Percentiles rank a stretch among this genome's conserved stretches.
These are phyloP conservation scores for Aspergillus floridensis DNA, from an alignment of 2,329 filamentous ascomycete genomes.

Conservation along the genomic window DNA sequence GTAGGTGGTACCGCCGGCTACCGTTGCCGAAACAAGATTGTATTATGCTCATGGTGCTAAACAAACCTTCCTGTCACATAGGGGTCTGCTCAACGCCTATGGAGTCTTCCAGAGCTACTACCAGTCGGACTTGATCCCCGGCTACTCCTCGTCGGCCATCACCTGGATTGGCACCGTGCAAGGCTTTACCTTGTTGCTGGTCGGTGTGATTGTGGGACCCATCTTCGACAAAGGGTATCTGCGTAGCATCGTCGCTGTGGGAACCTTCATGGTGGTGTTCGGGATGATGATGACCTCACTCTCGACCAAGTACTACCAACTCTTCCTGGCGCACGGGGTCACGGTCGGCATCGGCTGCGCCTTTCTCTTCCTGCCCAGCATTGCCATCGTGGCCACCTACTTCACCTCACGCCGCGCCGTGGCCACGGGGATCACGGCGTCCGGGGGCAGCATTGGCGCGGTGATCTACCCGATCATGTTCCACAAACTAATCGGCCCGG, in stretches of 20 bases:
- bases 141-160: conserved; percentile 53
- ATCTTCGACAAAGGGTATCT: conserved; percentile 63
- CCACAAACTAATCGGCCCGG: conserved; percentile 46
- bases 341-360: conserved; percentile 53
- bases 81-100: too few relatives aligned
- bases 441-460: conserved; percentile 53
- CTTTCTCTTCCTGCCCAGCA: conserved; percentile 49
- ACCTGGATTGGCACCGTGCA: conserved; percentile 60
- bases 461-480: conserved; percentile 52
- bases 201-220: conserved; percentile 27
- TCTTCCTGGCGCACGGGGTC: conserved; percentile 55
- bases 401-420: conserved; percentile 50
- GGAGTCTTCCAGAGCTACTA: conserved; percentile 58
- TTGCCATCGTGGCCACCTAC: conserved; percentile 31
- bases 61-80: too few relatives aligned
- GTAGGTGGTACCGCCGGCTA: too few relatives aligned
- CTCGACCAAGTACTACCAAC: conserved; percentile 51
- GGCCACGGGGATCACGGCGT: conserved; percentile 48
- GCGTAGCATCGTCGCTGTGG: conserved; percentile 49
- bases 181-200: conserved; percentile 60
- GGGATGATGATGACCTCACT: conserved; percentile 33
- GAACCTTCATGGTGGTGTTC: conserved; percentile 40
- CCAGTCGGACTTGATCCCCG: conserved; percentile 44
- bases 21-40: too few relatives aligned
- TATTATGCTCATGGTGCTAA: too few relatives aligned